phyloP scores from a whole-genome alignment of 169 alveolate genomes.

The Cryptosporidium meleagridis region DNA sequence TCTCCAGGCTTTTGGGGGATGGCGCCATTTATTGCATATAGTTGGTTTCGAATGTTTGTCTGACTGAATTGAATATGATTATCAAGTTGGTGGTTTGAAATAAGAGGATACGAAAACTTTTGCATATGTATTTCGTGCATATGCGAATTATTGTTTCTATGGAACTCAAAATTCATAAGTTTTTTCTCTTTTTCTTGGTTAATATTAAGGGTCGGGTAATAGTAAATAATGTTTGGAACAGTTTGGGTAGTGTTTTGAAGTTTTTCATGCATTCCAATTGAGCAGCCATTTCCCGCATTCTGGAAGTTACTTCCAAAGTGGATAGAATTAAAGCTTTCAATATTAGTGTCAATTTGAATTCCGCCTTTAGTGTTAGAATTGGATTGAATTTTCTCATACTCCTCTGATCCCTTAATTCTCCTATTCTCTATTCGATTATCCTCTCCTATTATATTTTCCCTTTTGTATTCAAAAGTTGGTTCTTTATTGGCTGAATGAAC shows the following conservation, averaged over 20 bases:
- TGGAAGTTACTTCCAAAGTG: background rate
- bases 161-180: background rate
- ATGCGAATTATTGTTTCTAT: background rate
- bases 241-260: background rate
- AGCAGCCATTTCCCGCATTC: background rate
- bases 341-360: background rate
- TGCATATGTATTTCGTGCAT: background rate
- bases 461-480: background rate
- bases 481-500: background rate
- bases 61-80: background rate
- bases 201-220: background rate
- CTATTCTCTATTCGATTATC: background rate
- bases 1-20: background rate
- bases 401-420: background rate
- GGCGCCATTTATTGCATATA: background rate
- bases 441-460: background rate
- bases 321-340: background rate
- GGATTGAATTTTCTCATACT: background rate
- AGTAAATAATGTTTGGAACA: background rate
- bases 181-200: background rate
- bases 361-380: background rate
- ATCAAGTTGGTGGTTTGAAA: background rate
- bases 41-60: background rate
- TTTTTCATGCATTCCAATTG: background rate
- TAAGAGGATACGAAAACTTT: background rate